A percentile compares a stretch with the other conserved stretches of the same genome.
These are phyloP conservation scores for Auxenochlorella protothecoides DNA, from an alignment of 139 green algal species.

Conservation along the genomic window DNA sequence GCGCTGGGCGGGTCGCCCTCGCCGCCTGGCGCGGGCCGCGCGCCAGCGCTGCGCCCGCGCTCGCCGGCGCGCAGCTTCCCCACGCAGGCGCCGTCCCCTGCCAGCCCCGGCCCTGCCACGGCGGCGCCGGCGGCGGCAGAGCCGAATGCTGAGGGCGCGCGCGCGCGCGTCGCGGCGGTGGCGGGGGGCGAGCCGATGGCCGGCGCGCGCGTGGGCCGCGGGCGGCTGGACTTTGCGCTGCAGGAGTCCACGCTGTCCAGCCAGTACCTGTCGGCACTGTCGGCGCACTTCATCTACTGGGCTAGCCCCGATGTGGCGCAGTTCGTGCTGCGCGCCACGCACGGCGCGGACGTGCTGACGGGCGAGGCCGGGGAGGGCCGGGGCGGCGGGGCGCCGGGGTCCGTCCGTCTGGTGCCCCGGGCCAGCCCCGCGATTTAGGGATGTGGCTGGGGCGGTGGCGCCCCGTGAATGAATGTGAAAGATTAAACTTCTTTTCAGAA, in stretches of 20 bases:
- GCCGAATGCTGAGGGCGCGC: background rate
- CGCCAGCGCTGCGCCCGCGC: too few relatives aligned
- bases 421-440: too few relatives aligned
- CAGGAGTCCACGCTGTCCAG: conserved; percentile 42
- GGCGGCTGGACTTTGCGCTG: conserved; percentile 47
- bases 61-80: too few relatives aligned
- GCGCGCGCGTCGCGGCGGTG: conserved; percentile 1
- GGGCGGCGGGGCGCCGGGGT: too few relatives aligned
- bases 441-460: too few relatives aligned
- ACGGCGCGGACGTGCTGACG: conserved; percentile 32
- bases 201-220: conserved; percentile 6
- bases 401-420: too few relatives aligned
- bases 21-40: too few relatives aligned
- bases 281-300: conserved; percentile 50
- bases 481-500: too few relatives aligned
- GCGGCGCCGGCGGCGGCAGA: background rate
- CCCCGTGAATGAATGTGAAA: too few relatives aligned
- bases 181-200: conserved; percentile 1
- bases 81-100: background rate
- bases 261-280: conserved; percentile 34
- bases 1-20: too few relatives aligned
- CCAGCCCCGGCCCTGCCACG: background rate
- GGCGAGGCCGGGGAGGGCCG: conserved; percentile 3
- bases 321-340: conserved; percentile 38
- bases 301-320: conserved; percentile 33